Evolutionary conservation across 2,329 filamentous ascomycete species (phyloP).

Genomic region (Beauveria pseudobassiana): DNA sequence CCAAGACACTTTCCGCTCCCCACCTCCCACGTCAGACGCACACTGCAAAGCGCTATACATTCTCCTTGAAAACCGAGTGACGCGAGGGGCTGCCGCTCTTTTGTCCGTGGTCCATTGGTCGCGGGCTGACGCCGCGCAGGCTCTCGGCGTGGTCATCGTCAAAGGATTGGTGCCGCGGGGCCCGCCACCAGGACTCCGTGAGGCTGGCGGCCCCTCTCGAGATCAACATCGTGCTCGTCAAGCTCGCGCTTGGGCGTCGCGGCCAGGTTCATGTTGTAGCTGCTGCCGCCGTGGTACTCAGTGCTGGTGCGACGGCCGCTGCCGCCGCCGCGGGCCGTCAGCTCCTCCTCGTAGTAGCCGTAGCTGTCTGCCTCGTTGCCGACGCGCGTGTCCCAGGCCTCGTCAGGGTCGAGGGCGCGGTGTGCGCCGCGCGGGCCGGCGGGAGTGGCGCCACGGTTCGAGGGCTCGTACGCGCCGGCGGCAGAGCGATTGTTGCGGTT

Average conservation of each 20-base stretch:
- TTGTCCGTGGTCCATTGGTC: constrained; percentile 53
- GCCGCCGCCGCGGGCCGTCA: constrained; percentile 24
- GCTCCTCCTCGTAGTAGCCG: constrained; percentile 66
- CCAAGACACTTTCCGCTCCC: background rate
- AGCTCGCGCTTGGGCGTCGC: constrained; percentile 25
- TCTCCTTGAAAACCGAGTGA: constrained; percentile 60
- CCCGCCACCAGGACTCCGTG: constrained; percentile 33
- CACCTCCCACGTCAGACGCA: constrained; percentile 4
- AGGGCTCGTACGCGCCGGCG: constrained; percentile 62
- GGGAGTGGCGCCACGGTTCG: constrained; percentile 27
- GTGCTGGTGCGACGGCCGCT: constrained; percentile 23
- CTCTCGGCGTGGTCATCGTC: constrained; percentile 56
- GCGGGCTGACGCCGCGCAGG: constrained; percentile 65
- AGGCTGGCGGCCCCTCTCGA: constrained; percentile 32
- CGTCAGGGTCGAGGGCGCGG: constrained; percentile 69
- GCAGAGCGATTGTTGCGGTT: constrained; percentile 60
- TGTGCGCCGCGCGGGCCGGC: constrained; percentile 47
- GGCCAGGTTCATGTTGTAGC: constrained; percentile 44
- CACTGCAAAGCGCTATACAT: constrained; percentile 39
- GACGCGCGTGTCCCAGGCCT: constrained; percentile 78
- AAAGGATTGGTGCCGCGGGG: constrained; percentile 50
- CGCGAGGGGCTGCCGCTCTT: constrained; percentile 26
- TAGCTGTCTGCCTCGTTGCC: constrained; percentile 63
- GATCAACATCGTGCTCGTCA: constrained; percentile 18
- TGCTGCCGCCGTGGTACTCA: constrained; percentile 27